Evolutionary conservation across 345 rosid species (phyloP).

Genomic region (Syzygium aromaticum): DNA sequence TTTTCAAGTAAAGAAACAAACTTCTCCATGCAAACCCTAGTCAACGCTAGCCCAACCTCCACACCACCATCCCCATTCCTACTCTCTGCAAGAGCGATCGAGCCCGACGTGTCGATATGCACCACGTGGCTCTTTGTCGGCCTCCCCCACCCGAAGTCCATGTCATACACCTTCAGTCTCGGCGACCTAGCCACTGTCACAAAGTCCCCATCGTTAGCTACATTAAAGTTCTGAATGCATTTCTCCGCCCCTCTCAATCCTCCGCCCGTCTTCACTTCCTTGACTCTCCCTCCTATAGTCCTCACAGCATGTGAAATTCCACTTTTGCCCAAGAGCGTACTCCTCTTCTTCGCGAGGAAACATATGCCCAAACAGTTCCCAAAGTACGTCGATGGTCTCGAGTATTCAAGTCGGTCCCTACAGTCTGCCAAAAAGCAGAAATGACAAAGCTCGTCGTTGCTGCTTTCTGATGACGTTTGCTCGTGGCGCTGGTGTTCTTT

Average conservation of each 20-base stretch:
- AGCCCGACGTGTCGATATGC: neutral
- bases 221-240: neutral
- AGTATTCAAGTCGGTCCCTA: neutral
- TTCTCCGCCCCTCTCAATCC: slow-evolving; percentile 12
- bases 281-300: slow-evolving; percentile 15
- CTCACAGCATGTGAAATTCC: slow-evolving; percentile 25
- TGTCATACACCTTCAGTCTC: slow-evolving; percentile 6
- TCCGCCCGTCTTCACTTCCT: slow-evolving; percentile 4
- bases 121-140: slow-evolving; percentile 18
- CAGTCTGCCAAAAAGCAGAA: neutral
- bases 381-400: slow-evolving; percentile 14
- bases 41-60: slow-evolving; percentile 22
- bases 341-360: slow-evolving; percentile 1
- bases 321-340: slow-evolving; percentile 8
- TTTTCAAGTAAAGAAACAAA: neutral
- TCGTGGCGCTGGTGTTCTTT: neutral
- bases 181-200: slow-evolving; percentile 25
- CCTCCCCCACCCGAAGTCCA: slow-evolving; percentile 41
- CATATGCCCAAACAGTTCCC: slow-evolving; percentile 23
- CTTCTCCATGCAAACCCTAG: neutral
- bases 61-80: slow-evolving; percentile 19
- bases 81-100: slow-evolving; percentile 8
- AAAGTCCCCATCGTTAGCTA: neutral
- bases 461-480: neutral
- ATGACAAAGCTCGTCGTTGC: neutral